Evolutionary conservation across 345 rosid genomes (phyloP).

Genomic region (Firmiana major): DNA sequence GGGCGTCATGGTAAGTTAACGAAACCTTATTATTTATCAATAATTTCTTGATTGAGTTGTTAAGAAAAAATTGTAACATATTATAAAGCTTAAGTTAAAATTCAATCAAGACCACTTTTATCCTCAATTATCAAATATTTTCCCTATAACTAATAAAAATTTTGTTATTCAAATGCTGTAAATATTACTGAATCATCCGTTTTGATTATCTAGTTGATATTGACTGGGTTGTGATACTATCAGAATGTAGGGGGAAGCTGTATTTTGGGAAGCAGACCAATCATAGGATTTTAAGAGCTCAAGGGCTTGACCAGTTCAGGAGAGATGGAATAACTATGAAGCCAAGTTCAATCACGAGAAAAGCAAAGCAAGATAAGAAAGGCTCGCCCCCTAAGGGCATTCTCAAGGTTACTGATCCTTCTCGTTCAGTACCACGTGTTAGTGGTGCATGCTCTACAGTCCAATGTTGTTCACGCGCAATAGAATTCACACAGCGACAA

Average conservation of each 20-base stretch:
- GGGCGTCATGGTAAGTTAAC: slow-evolving; percentile 47
- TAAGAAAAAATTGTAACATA: no score
- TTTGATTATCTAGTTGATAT: slow-evolving; percentile 11
- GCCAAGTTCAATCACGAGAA: slow-evolving; percentile 25
- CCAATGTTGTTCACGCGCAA: slow-evolving; percentile 55
- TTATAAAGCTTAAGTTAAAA: no score
- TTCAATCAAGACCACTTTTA: no score
- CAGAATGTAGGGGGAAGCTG: slow-evolving; percentile 59
- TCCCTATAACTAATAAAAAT: no score
- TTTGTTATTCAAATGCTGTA: no score
- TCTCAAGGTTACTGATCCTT: slow-evolving; percentile 36
- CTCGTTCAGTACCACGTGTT: slow-evolving; percentile 22
- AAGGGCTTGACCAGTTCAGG: slow-evolving; percentile 41
- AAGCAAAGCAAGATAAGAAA: slow-evolving; percentile 30
- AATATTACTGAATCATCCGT: background rate
- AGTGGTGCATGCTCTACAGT: slow-evolving; percentile 36
- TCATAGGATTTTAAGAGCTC: slow-evolving; percentile 35
- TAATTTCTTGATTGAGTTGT: no score
- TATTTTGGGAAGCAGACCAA: slow-evolving; percentile 39
- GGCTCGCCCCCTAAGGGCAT: slow-evolving; percentile 30
- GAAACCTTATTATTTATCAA: background rate
- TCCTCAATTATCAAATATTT: no score
- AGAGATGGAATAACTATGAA: slow-evolving; percentile 32
- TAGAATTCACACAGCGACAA: slow-evolving; percentile 72
- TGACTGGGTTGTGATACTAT: slow-evolving; percentile 13